These are phyloP conservation scores for Boeremia exigua DNA, from an alignment of 2,329 filamentous ascomycete species.

Conservation along the genomic window DNA sequence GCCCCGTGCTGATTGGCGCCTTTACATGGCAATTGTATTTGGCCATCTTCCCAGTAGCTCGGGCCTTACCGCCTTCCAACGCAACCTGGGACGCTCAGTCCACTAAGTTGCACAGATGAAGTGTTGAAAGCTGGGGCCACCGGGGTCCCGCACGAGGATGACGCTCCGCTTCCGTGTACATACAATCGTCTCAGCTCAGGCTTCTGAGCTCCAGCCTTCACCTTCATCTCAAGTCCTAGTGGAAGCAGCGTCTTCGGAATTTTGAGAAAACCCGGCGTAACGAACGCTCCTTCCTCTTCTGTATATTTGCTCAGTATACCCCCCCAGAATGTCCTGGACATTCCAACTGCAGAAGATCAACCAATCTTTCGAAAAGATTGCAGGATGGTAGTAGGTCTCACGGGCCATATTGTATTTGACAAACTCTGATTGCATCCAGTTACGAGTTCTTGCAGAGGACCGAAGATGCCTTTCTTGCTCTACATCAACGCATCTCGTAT, in stretches of 20 bases:
- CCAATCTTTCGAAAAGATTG: slow-evolving; percentile 41
- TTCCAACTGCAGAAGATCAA: slow-evolving; percentile 43
- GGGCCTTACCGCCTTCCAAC: slow-evolving; percentile 15
- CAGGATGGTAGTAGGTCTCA: slow-evolving; percentile 38
- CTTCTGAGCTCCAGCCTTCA: neutral
- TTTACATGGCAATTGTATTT: slow-evolving; percentile 12
- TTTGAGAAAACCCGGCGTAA: neutral
- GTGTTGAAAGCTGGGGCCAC: slow-evolving; percentile 26
- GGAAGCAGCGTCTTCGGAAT: neutral
- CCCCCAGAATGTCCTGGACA: slow-evolving; percentile 37
- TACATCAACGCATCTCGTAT: slow-evolving; percentile 34
- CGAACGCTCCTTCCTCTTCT: neutral
- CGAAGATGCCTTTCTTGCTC: slow-evolving; percentile 35
- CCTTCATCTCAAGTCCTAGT: neutral
- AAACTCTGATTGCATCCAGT: slow-evolving; percentile 20
- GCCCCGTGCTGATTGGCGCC: slow-evolving; percentile 14
- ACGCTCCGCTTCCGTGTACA: slow-evolving; percentile 18
- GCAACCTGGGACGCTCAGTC: slow-evolving; percentile 24
- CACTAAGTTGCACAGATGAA: slow-evolving; percentile 28
- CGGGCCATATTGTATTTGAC: neutral
- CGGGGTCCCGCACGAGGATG: slow-evolving; percentile 23
- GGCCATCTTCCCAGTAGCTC: slow-evolving; percentile 16
- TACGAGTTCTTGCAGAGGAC: slow-evolving; percentile 41
- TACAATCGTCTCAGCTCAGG: slow-evolving; percentile 24
- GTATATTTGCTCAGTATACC: neutral